A percentile compares a stretch with the other conserved stretches of the same genome.
phyloP scores from a whole-genome alignment of 495 filamentous ascomycete species.

The Penicillium silybi region DNA sequence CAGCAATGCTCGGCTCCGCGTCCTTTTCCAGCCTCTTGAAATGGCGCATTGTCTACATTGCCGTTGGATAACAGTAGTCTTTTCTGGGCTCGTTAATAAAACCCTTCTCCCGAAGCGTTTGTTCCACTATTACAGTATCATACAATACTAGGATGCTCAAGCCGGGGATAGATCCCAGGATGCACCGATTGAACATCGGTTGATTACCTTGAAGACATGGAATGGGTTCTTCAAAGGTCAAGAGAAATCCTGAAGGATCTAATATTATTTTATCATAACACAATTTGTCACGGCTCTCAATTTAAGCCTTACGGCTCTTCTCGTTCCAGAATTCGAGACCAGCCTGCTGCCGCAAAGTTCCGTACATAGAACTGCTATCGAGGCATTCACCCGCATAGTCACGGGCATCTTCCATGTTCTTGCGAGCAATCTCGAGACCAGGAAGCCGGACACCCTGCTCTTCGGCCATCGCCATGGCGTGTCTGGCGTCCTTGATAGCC shows the following conservation, averaged over 20 bases:
- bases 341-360: conserved; percentile 38
- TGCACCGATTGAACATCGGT: background rate
- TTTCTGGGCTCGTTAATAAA: background rate
- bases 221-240: background rate
- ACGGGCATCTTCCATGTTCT: conserved; percentile 41
- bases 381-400: conserved; percentile 41
- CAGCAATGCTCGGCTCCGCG: background rate
- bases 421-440: conserved; percentile 32
- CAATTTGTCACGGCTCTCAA: background rate
- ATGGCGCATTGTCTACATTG: background rate
- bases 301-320: conserved; percentile 35
- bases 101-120: background rate
- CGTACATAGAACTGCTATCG: conserved; percentile 46
- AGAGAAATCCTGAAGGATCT: background rate
- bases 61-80: background rate
- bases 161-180: background rate
- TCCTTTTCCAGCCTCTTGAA: background rate
- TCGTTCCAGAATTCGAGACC: conserved; percentile 46
- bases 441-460: conserved; percentile 35
- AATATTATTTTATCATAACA: conserved; percentile 2
- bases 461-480: conserved; percentile 36
- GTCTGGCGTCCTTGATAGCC: conserved; percentile 46
- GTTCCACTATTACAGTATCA: background rate
- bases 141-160: no score
- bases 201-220: no score